phyloP scores from a whole-genome alignment of 306 rosid genomes.

The Sindora glabra region DNA sequence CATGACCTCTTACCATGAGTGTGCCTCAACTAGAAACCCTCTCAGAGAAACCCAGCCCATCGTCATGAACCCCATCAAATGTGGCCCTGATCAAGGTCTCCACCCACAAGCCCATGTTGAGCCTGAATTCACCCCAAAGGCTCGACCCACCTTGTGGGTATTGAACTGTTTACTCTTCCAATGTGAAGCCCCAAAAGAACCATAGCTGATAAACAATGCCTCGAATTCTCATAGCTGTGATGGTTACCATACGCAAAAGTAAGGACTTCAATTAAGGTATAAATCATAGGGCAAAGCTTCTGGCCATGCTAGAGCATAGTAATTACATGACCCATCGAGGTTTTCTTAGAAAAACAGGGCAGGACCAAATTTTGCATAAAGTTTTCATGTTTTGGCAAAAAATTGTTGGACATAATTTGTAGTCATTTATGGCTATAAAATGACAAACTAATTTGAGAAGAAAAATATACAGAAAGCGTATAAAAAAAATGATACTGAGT shows the following conservation, averaged over 20 bases:
- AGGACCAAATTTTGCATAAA: too few relatives aligned
- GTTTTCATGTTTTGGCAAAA: too few relatives aligned
- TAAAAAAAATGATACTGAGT: too few relatives aligned
- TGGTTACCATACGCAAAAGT: slow-evolving; percentile 65
- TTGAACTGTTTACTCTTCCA: slow-evolving; percentile 19
- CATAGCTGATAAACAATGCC: slow-evolving; percentile 58
- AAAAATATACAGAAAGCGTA: too few relatives aligned
- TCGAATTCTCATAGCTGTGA: slow-evolving; percentile 45
- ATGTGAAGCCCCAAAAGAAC: slow-evolving; percentile 67
- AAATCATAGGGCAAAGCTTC: slow-evolving; percentile 46
- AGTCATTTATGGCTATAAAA: too few relatives aligned
- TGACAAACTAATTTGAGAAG: too few relatives aligned
- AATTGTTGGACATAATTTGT: slow-evolving; percentile 25
- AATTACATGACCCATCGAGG: slow-evolving; percentile 64
- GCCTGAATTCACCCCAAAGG: slow-evolving; percentile 63
- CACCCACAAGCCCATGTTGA: slow-evolving; percentile 43
- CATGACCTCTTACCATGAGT: slow-evolving; percentile 66
- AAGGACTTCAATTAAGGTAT: slow-evolving; percentile 42
- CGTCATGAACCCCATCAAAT: slow-evolving; percentile 24
- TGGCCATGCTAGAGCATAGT: slow-evolving; percentile 53
- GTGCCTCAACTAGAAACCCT: slow-evolving; percentile 68
- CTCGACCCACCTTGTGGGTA: slow-evolving; percentile 49
- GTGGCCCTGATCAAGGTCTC: slow-evolving; percentile 45
- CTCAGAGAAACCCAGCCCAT: slow-evolving; percentile 45
- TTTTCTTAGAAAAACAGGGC: slow-evolving; percentile 34